Evolutionary conservation across 176 grass and related monocot species (phyloP).

Genomic region (Musa troglodytarum): DNA sequence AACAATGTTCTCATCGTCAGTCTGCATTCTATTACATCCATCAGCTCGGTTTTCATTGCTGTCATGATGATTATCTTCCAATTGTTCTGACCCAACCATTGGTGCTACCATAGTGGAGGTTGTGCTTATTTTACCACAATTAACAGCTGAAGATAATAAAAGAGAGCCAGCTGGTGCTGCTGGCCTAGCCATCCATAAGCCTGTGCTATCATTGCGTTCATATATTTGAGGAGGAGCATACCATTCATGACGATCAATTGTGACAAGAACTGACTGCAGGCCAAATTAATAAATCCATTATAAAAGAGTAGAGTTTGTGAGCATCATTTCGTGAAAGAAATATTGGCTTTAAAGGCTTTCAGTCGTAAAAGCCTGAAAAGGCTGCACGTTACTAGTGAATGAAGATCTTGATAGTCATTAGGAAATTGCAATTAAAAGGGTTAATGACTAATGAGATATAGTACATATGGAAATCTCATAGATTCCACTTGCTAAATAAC

Average conservation of each 20-base stretch:
- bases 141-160: constrained; percentile 40
- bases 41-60: constrained; percentile 53
- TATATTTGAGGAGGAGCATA: constrained; percentile 81
- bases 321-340: too few species aligned
- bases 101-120: constrained; percentile 31
- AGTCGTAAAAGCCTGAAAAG: not conserved
- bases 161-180: constrained; percentile 45
- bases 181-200: constrained; percentile 69
- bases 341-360: too few species aligned
- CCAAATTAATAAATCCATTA: not conserved
- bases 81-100: constrained; percentile 43
- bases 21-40: constrained; percentile 71
- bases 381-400: not conserved
- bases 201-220: constrained; percentile 66
- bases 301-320: not conserved
- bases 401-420: not conserved
- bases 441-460: not conserved
- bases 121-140: constrained; percentile 31
- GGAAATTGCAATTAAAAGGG: not conserved
- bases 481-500: not conserved
- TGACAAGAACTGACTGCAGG: constrained; percentile 80
- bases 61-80: constrained; percentile 60
- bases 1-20: constrained; percentile 56
- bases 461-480: not conserved
- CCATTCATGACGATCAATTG: constrained; percentile 89